These are phyloP conservation scores for Solanum medicagineum DNA, from an alignment of 257 asterid species.

Conservation along the genomic window DNA sequence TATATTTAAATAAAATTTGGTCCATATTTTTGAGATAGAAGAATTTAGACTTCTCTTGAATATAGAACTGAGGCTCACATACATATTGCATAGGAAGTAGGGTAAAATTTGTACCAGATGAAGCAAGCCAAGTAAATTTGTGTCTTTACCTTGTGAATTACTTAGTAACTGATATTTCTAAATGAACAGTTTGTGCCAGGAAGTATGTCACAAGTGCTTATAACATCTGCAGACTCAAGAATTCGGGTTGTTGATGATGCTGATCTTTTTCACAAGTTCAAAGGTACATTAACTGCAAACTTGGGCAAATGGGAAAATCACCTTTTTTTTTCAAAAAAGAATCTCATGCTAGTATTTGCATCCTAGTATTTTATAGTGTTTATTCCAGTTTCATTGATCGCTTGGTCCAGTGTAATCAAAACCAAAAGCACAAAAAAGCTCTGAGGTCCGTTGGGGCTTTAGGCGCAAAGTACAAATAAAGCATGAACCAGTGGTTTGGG, in stretches of 20 bases:
- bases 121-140: background rate
- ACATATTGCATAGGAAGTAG: background rate
- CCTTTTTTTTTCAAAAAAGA: background rate
- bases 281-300: conserved; percentile 37
- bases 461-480: too few relatives aligned
- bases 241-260: conserved; percentile 70
- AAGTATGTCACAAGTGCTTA: conserved; percentile 82
- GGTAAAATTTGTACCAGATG: background rate
- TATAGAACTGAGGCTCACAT: background rate
- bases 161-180: conserved; percentile 9
- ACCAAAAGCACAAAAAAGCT: too few relatives aligned
- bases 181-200: conserved; percentile 82
- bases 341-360: background rate
- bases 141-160: background rate
- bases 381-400: background rate
- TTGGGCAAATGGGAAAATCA: background rate
- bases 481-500: too few relatives aligned
- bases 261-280: conserved; percentile 91
- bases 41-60: background rate
- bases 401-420: background rate
- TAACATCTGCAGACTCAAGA: conserved; percentile 95
- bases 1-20: background rate
- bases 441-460: too few relatives aligned
- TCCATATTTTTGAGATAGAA: background rate
- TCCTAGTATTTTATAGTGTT: background rate